A percentile compares a stretch with the other conserved stretches of the same genome.
These are phyloP conservation scores for Marchantia paleacea DNA, from an alignment of 225 moss, liverwort and hornwort genomes.

Conservation along the genomic window DNA sequence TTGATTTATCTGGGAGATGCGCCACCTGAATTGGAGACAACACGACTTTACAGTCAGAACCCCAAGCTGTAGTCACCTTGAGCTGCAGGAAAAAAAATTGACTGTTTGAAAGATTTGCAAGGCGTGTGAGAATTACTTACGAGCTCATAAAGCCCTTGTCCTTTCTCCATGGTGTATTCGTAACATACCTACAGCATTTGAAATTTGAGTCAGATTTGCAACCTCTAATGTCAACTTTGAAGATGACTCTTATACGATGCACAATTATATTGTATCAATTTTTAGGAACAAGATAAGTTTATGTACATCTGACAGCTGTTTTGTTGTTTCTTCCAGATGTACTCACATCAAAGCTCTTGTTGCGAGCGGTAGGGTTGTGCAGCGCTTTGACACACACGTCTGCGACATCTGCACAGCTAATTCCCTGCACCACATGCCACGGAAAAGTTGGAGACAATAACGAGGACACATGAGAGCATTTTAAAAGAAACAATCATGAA, in stretches of 20 bases:
- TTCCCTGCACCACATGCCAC: constrained; percentile 49
- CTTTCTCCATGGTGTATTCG: constrained; percentile 68
- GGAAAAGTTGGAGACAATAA: background rate
- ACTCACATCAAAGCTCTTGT: constrained; percentile 94
- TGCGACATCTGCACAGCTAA: constrained; percentile 94
- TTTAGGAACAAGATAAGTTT: no score
- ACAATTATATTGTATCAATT: no score
- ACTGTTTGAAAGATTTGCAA: background rate
- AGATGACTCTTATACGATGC: no score
- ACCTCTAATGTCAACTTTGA: no score
- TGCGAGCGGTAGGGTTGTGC: constrained; percentile 84
- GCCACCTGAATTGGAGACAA: constrained; percentile 55
- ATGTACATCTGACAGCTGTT: no score
- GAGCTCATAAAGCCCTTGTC: constrained; percentile 81
- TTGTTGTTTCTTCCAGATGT: background rate
- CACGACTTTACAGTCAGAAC: background rate
- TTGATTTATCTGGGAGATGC: constrained; percentile 89
- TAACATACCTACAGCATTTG: constrained; percentile 63
- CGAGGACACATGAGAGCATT: no score
- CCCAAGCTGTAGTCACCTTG: background rate
- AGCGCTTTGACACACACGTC: constrained; percentile 88
- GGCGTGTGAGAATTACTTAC: constrained; percentile 37
- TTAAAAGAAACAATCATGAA: no score
- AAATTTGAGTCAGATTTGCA: background rate
- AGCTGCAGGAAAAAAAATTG: background rate